A percentile compares a stretch with the other conserved stretches of the same genome.
These are phyloP conservation scores for Sugiyamaella lignohabitans DNA, from an alignment of 805 yeast species.

Conservation along the genomic window DNA sequence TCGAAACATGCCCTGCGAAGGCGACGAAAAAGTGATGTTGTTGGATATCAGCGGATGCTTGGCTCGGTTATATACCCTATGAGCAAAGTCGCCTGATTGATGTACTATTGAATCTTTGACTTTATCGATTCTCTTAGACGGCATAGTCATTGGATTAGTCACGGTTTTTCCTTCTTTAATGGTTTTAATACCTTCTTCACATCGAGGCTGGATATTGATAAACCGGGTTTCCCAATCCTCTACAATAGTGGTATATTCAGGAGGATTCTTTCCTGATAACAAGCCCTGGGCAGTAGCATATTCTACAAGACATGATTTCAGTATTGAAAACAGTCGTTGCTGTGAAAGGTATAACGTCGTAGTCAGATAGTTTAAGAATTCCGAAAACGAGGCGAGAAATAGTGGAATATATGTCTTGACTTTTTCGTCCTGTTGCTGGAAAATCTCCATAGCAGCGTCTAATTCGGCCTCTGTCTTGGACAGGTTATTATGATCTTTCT, in stretches of 20 bases:
- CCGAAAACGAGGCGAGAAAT: slow-evolving; percentile 25
- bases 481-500: slow-evolving; percentile 26
- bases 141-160: slow-evolving; percentile 23
- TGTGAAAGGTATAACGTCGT: slow-evolving; percentile 27
- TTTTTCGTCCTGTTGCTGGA: slow-evolving; percentile 27
- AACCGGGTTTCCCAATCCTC: slow-evolving; percentile 29
- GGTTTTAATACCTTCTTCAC: slow-evolving; percentile 25
- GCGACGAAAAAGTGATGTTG: slow-evolving; percentile 20
- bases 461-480: slow-evolving; percentile 27
- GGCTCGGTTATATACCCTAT: slow-evolving; percentile 12
- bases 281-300: slow-evolving; percentile 26
- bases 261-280: slow-evolving; percentile 5
- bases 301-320: slow-evolving; percentile 16
- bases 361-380: slow-evolving; percentile 28
- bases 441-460: slow-evolving; percentile 28
- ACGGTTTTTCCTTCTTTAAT: slow-evolving; percentile 27
- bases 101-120: slow-evolving; percentile 34
- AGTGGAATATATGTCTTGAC: slow-evolving; percentile 27
- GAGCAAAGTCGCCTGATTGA: slow-evolving; percentile 16
- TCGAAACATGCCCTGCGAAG: slow-evolving; percentile 25
- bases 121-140: slow-evolving; percentile 14
- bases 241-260: slow-evolving; percentile 18
- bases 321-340: slow-evolving; percentile 22
- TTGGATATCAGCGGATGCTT: slow-evolving; percentile 16
- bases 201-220: slow-evolving; percentile 22